Evolutionary conservation across 768 basidiomycete species (phyloP).

Genomic region (Strobilomyces dryophilus): DNA sequence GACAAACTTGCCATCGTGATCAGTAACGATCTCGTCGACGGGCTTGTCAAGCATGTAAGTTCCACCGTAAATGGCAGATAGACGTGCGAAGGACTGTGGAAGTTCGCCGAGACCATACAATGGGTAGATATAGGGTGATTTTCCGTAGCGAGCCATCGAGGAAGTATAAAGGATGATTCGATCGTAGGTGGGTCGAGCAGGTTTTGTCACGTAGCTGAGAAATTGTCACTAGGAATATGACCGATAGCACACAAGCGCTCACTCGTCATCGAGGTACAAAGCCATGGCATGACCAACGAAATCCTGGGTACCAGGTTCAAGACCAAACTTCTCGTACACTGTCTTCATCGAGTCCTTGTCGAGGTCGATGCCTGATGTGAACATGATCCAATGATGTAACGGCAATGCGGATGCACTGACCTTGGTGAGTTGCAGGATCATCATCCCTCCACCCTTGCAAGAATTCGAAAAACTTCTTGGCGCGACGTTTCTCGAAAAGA

Average conservation of each 20-base stretch:
- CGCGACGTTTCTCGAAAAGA: conserved; percentile 96
- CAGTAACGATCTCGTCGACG: conserved; percentile 87
- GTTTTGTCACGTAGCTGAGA: conserved; percentile 84
- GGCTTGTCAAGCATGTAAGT: conserved; percentile 99
- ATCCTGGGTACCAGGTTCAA: conserved; percentile 97
- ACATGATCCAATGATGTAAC: conserved; percentile 1
- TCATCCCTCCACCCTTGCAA: conserved; percentile 94
- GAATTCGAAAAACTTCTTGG: conserved; percentile 98
- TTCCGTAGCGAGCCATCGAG: conserved; percentile 98
- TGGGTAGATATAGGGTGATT: conserved; percentile 99
- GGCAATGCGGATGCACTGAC: conserved; percentile 37
- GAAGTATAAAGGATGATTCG: conserved; percentile 97
- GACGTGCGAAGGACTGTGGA: conserved; percentile 96
- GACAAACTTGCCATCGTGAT: conserved; percentile 80
- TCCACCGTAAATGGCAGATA: conserved; percentile 97
- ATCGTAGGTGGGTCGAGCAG: conserved; percentile 86
- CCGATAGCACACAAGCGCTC: conserved; percentile 28
- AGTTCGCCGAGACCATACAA: conserved; percentile 98
- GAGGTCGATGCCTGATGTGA: conserved; percentile 67
- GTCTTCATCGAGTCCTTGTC: conserved; percentile 90
- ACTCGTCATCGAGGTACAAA: conserved; percentile 96
- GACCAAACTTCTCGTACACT: conserved; percentile 95
- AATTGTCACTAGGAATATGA: conserved; percentile 8
- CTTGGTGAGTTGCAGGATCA: conserved; percentile 95
- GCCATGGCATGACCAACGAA: conserved; percentile 99